phyloP scores from a whole-genome alignment of 2,329 filamentous ascomycete genomes.

The Thermothelomyces thermophilus region DNA sequence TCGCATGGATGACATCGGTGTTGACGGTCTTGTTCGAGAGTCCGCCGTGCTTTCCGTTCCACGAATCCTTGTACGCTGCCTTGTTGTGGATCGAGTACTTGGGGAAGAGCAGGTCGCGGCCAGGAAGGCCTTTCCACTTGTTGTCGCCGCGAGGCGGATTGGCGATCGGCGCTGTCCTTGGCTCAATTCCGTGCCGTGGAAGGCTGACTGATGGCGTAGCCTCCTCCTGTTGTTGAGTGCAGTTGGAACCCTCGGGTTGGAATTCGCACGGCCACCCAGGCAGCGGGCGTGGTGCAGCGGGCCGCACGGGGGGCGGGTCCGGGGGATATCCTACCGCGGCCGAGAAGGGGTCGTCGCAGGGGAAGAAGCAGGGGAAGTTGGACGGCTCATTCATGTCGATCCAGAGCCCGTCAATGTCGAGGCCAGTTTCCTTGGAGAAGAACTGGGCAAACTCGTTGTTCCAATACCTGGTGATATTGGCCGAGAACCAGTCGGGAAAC shows the following conservation, averaged over 20 bases:
- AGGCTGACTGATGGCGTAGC: slow-evolving; percentile 3
- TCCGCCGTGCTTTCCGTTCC: slow-evolving; percentile 39
- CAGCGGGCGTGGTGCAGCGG: slow-evolving; percentile 52
- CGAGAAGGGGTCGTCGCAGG: slow-evolving; percentile 44
- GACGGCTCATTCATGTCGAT: slow-evolving; percentile 61
- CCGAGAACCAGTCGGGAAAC: slow-evolving; percentile 72
- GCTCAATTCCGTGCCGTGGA: slow-evolving; percentile 13
- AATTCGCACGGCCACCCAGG: slow-evolving; percentile 64
- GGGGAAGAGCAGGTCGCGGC: slow-evolving; percentile 57
- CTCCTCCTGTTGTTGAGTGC: slow-evolving; percentile 29
- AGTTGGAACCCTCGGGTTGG: slow-evolving; percentile 47
- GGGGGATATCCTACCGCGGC: slow-evolving; percentile 48
- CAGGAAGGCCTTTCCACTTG: slow-evolving; percentile 51
- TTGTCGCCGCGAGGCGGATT: slow-evolving; percentile 27
- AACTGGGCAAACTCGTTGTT: slow-evolving; percentile 58
- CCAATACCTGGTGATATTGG: slow-evolving; percentile 61
- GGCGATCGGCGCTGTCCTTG: neutral
- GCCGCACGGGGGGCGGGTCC: slow-evolving; percentile 53
- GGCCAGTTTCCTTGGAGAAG: slow-evolving; percentile 56
- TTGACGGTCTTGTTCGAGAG: slow-evolving; percentile 55
- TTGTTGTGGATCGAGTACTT: slow-evolving; percentile 60
- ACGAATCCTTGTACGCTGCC: slow-evolving; percentile 39
- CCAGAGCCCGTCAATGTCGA: slow-evolving; percentile 74
- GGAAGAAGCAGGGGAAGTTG: slow-evolving; percentile 44
- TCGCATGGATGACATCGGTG: slow-evolving; percentile 61